phyloP scores from a whole-genome alignment of 768 basidiomycete genomes.

The Termitomyces bulborhizus region DNA sequence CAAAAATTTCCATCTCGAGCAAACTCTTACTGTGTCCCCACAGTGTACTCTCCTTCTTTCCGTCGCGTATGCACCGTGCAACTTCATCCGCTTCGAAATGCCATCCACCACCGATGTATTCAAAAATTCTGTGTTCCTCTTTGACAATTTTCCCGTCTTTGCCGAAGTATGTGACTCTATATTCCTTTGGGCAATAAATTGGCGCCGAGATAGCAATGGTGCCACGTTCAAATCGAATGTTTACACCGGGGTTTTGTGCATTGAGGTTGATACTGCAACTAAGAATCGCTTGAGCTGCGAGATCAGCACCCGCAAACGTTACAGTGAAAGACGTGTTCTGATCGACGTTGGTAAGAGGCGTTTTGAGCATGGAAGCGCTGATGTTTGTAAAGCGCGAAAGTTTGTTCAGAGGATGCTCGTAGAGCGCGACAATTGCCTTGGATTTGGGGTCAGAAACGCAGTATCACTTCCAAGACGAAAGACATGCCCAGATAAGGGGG shows the following conservation, averaged over 20 bases:
- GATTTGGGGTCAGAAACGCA: not conserved
- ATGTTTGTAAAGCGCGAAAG: slow-evolving; percentile 49
- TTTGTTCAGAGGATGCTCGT: slow-evolving; percentile 75
- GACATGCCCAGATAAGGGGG: slow-evolving; percentile 68
- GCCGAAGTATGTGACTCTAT: slow-evolving; percentile 56
- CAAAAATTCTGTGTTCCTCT: slow-evolving; percentile 55
- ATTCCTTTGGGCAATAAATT: slow-evolving; percentile 61
- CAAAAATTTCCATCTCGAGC: slow-evolving; percentile 80
- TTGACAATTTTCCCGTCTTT: slow-evolving; percentile 38
- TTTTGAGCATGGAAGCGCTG: slow-evolving; percentile 70
- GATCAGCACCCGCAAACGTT: slow-evolving; percentile 51
- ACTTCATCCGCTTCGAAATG: slow-evolving; percentile 89
- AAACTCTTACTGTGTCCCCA: slow-evolving; percentile 81
- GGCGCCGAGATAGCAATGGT: slow-evolving; percentile 58
- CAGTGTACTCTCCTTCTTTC: slow-evolving; percentile 63
- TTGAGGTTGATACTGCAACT: slow-evolving; percentile 60
- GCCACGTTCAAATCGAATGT: slow-evolving; percentile 72
- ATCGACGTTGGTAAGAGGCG: slow-evolving; percentile 74
- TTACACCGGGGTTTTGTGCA: slow-evolving; percentile 42
- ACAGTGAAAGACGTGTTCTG: slow-evolving; percentile 69
- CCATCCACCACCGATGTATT: slow-evolving; percentile 67
- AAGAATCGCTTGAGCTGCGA: slow-evolving; percentile 68
- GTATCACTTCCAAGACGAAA: not conserved
- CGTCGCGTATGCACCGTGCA: slow-evolving; percentile 67
- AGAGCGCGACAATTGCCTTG: slow-evolving; percentile 71